Conservation (phyloP, 495 filamentous ascomycete species). For the Neurospora sp. region DNA sequence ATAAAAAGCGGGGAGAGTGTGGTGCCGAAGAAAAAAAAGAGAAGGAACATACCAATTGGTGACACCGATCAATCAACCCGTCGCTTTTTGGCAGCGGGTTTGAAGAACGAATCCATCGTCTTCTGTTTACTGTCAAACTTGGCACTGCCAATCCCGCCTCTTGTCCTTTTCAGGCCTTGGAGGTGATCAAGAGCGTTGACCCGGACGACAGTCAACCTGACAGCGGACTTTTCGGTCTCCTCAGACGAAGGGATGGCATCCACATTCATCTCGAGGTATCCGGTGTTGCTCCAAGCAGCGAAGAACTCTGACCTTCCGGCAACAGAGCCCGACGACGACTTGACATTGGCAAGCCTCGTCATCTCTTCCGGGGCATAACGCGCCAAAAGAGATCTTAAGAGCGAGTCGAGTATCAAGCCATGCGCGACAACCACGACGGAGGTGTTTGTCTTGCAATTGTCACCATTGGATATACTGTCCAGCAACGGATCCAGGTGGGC, state of each 20-base stretch:
- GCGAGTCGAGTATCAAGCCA: constrained; percentile 61
- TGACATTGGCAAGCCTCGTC: background rate
- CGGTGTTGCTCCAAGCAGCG: constrained; percentile 35
- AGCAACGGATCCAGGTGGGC: constrained; percentile 49
- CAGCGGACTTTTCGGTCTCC: background rate
- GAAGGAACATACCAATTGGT: constrained; percentile 22
- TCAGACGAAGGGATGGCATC: background rate
- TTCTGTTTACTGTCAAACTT: constrained; percentile 61
- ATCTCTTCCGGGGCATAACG: constrained; percentile 13
- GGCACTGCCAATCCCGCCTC: constrained; percentile 67
- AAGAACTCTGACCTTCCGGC: constrained; percentile 10
- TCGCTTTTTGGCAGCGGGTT: constrained; percentile 39
- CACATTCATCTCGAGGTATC: constrained; percentile 19
- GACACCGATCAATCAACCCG: constrained; percentile 12
- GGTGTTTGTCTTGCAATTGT: background rate
- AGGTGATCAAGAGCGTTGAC: constrained; percentile 63
- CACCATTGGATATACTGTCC: constrained; percentile 8
- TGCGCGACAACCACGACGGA: constrained; percentile 64
- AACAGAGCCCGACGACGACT: background rate
- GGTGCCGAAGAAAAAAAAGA: constrained; percentile 4
- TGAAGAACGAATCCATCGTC: constrained; percentile 67
- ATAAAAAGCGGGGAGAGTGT: constrained; percentile 24
- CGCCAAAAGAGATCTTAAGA: constrained; percentile 53
- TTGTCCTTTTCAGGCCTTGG: constrained; percentile 59
- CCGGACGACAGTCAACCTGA: constrained; percentile 33